Evolutionary conservation across 2,329 filamentous ascomycete genomes (phyloP), one percentile per base, ranked within the genome.

Genomic region (Pseudogymnoascus sp.): DNA sequence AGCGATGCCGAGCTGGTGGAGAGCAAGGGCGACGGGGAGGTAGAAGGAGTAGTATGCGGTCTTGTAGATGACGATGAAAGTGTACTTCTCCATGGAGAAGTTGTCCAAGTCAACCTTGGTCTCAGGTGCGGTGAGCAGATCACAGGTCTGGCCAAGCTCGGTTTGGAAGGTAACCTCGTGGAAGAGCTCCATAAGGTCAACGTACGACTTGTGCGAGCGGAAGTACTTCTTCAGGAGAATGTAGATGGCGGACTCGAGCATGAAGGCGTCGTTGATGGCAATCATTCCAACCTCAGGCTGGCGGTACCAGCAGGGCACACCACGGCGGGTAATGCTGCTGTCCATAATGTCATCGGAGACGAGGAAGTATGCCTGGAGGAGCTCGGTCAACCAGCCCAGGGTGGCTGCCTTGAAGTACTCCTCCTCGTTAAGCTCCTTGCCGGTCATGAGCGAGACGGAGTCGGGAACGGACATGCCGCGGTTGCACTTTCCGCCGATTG

Each of bases 331-430:
- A 77, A 96, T 95, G 76, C 90, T 96, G 71, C 84, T 79, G 80
- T 99, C 95, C 95, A 99, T 99, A 73, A 99, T 97, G 77, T 99
- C 95, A 79, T 99, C 95, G 49, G 91, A 92, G 68, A 99, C 95
- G 64, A 99, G 87, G 86, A 99, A 97, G 84, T 97, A 97, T 68
- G 95, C 93, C 80, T 99, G 95, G 36, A 99, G 89, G 60, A 99
- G 86, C 84, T 99, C 95, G 67, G 96, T 96, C 84, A 96, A 87
- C 95, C 95, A 99, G 73, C 95, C 95, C 16, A 99, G 85, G 16
- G 91, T 89, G 49, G 92, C 90, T 59, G 93, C 83, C 70, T 90
- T 82, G 81, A 96, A 95, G 82, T 93, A 96, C 78, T 97, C 89
- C 64, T 93, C 85, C 66, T 90, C 83, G 68, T 80, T 84, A 68